Evolutionary conservation across 352 stramenopile species (phyloP).

Genomic region (Blastocystis sp.): DNA sequence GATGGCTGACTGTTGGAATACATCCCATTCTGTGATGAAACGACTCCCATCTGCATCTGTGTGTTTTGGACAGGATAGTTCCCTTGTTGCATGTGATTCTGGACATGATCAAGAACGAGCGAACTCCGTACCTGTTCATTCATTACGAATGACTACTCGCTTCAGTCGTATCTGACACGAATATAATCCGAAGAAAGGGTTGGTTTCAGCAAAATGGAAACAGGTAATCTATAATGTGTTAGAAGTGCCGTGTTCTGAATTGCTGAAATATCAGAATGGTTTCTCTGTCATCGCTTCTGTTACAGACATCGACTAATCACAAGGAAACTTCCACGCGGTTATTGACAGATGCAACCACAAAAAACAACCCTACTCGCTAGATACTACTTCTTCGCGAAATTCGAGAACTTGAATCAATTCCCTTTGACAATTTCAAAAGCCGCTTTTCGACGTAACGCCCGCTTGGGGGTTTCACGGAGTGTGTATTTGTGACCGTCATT

Average conservation of each 20-base stretch:
- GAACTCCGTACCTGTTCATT: background rate
- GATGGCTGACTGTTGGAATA: background rate
- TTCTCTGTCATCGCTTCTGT: background rate
- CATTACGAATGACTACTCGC: conserved; percentile 6
- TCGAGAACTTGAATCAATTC: background rate
- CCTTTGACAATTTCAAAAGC: conserved; percentile 54
- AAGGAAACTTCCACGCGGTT: background rate
- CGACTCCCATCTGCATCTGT: background rate
- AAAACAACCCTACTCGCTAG: conserved; percentile 21
- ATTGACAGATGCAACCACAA: background rate
- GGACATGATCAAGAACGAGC: background rate
- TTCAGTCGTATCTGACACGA: background rate
- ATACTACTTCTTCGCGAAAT: conserved; percentile 22
- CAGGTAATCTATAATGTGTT: no score
- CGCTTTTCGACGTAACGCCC: conserved; percentile 21
- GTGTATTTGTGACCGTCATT: background rate
- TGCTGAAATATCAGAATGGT: background rate
- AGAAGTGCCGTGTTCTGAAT: background rate
- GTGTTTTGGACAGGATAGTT: background rate
- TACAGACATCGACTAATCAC: background rate
- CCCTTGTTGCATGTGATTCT: background rate
- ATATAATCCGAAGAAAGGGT: background rate
- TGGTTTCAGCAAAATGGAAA: background rate
- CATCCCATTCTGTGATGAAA: background rate
- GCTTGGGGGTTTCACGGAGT: background rate